phyloP scores from a whole-genome alignment of 768 basidiomycete species.

The Fomitopsis serialis region DNA sequence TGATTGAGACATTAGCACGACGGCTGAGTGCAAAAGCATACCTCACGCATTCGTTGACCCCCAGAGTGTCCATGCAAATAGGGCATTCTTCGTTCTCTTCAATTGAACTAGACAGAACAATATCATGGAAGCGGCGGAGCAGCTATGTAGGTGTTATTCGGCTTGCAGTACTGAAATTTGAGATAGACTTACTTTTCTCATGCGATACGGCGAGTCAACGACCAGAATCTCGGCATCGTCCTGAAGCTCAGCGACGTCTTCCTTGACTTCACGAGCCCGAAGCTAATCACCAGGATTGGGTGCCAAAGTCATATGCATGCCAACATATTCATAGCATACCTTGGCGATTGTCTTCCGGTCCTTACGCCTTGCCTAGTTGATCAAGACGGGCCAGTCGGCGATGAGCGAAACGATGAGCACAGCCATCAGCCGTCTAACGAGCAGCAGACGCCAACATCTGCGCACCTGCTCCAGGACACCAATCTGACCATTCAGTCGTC shows the following conservation, averaged over 20 bases:
- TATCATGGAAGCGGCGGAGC: constrained; percentile 33
- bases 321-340: constrained; percentile 7
- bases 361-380: constrained; percentile 15
- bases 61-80: constrained; percentile 32
- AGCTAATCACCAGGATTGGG: constrained; percentile 18
- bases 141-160: constrained; percentile 24
- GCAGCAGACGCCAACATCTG: background rate
- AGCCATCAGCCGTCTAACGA: background rate
- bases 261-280: constrained; percentile 27
- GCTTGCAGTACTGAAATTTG: background rate
- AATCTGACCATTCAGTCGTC: constrained; percentile 16
- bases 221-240: constrained; percentile 23
- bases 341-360: constrained; percentile 18
- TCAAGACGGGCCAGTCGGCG: background rate
- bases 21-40: constrained; percentile 8
- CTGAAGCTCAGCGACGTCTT: constrained; percentile 33
- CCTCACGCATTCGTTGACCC: constrained; percentile 31
- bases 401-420: background rate
- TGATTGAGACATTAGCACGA: background rate
- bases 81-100: constrained; percentile 34
- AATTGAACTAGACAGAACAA: constrained; percentile 32
- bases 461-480: constrained; percentile 23
- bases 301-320: too few species aligned
- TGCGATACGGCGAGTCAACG: constrained; percentile 29
- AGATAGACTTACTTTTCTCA: constrained; percentile 35